Evolutionary conservation across 495 filamentous ascomycete species (phyloP).

Genomic region (Rhizodiscina lignyota): DNA sequence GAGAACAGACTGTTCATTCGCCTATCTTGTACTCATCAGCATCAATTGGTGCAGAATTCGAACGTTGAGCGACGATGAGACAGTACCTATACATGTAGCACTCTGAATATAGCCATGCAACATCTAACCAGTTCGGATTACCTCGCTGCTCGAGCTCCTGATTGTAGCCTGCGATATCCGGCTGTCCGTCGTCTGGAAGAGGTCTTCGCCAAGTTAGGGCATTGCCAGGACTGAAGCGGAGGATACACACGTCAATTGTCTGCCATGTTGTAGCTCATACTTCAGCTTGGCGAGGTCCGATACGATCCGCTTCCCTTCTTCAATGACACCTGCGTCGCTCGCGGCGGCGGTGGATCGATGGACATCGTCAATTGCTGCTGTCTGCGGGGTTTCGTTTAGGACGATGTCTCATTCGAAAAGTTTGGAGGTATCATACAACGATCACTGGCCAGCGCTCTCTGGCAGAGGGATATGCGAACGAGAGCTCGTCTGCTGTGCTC

Average conservation of each 20-base stretch:
- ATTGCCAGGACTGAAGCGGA: not conserved
- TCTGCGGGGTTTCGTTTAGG: constrained; percentile 34
- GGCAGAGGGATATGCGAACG: constrained; percentile 73
- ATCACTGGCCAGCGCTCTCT: constrained; percentile 87
- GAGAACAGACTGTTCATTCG: constrained; percentile 61
- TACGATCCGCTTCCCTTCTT: constrained; percentile 76
- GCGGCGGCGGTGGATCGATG: constrained; percentile 54
- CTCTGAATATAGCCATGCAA: constrained; percentile 78
- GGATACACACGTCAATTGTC: constrained; percentile 54
- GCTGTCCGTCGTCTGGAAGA: constrained; percentile 60
- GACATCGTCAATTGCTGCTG: constrained; percentile 84
- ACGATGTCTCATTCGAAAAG: constrained; percentile 3
- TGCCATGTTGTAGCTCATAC: constrained; percentile 88
- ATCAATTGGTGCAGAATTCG: too few relatives aligned
- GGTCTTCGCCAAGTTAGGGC: constrained; percentile 33
- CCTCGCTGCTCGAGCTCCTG: constrained; percentile 62
- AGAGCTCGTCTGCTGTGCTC: constrained; percentile 61
- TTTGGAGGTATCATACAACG: constrained; percentile 38
- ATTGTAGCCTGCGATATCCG: constrained; percentile 75
- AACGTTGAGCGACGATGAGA: too few relatives aligned
- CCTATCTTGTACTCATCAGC: constrained; percentile 27
- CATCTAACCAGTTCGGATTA: constrained; percentile 62
- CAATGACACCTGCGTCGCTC: constrained; percentile 41
- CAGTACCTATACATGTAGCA: constrained; percentile 78
- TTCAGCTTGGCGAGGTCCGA: constrained; percentile 69